Conservation (phyloP, 805 yeast genomes). For the Suhomyces sp. region DNA sequence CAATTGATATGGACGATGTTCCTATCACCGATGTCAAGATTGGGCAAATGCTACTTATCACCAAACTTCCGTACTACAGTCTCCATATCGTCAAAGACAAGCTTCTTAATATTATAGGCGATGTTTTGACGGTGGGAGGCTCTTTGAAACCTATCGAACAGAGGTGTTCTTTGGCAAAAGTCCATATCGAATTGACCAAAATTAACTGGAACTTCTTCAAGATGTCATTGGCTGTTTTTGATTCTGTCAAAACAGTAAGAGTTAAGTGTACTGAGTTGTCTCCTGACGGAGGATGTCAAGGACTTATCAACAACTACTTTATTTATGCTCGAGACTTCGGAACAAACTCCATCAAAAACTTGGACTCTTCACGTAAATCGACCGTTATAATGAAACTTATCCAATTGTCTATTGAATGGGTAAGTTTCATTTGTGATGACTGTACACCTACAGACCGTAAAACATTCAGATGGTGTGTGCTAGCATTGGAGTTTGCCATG, state of each 20-base stretch:
- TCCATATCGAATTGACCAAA: conserved; percentile 68
- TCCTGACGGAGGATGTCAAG: conserved; percentile 61
- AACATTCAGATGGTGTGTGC: conserved; percentile 94
- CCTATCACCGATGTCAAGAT: conserved; percentile 58
- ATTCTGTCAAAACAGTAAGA: conserved; percentile 50
- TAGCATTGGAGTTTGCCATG: conserved; percentile 95
- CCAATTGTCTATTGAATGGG: conserved; percentile 82
- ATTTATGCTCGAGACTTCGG: conserved; percentile 81
- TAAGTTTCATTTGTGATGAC: conserved; percentile 87
- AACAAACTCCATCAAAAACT: conserved; percentile 60
- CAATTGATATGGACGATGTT: conserved; percentile 45
- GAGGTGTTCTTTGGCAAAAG: conserved; percentile 66
- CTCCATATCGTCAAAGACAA: conserved; percentile 54
- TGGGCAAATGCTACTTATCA: conserved; percentile 64
- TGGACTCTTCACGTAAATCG: conserved; percentile 65
- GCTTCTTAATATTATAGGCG: conserved; percentile 57
- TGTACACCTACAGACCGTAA: conserved; percentile 88
- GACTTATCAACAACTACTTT: conserved; percentile 69
- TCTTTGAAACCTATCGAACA: conserved; percentile 49
- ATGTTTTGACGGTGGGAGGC: conserved; percentile 42
- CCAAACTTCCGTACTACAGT: conserved; percentile 62
- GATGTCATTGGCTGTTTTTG: conserved; percentile 63
- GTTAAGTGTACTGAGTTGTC: conserved; percentile 53
- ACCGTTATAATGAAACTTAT: conserved; percentile 69
- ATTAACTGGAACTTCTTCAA: conserved; percentile 66